Percentiles rank a stretch among this genome's conserved stretches.
These are phyloP conservation scores for Pichia manshurica DNA, from an alignment of 805 yeast species.

Conservation along the genomic window DNA sequence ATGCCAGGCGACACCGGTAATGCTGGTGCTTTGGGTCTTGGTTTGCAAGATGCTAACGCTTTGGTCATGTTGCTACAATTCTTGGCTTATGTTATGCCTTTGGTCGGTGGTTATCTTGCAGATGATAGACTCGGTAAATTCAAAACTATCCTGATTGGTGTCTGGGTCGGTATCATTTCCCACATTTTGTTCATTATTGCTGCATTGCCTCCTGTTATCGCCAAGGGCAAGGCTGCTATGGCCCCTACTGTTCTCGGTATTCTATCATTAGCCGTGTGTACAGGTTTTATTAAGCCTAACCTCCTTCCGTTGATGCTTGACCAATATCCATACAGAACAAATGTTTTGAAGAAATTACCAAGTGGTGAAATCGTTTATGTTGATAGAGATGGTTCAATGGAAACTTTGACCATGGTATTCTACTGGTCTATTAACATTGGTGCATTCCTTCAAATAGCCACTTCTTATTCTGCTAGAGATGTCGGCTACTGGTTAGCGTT, in stretches of 20 bases:
- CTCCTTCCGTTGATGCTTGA: conserved; percentile 47
- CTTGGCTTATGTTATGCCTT: conserved; percentile 45
- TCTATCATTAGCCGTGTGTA: conserved; percentile 37
- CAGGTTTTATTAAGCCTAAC: conserved; percentile 52
- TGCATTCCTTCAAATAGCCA: conserved; percentile 47
- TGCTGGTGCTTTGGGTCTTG: conserved; percentile 48
- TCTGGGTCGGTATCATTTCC: conserved; percentile 39
- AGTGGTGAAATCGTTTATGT: conserved; percentile 62
- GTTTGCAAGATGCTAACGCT: conserved; percentile 42
- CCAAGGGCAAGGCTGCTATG: conserved; percentile 32
- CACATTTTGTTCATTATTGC: conserved; percentile 46
- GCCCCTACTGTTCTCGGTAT: conserved; percentile 40
- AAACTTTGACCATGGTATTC: conserved; percentile 38
- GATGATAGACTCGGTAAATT: conserved; percentile 44
- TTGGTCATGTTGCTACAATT: conserved; percentile 42
- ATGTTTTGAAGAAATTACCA: conserved; percentile 51
- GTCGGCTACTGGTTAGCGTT: conserved; percentile 53
- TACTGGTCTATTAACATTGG: conserved; percentile 55
- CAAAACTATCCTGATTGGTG: conserved; percentile 46
- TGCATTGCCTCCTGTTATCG: conserved; percentile 40
- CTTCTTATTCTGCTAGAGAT: conserved; percentile 45
- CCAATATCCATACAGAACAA: conserved; percentile 58
- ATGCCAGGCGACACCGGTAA: conserved; percentile 20
- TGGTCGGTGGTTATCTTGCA: conserved; percentile 47
- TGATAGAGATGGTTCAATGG: conserved; percentile 39